These are phyloP conservation scores for Magnolia sinica DNA, from an alignment of 164 flowering plant genomes.

Conservation along the genomic window DNA sequence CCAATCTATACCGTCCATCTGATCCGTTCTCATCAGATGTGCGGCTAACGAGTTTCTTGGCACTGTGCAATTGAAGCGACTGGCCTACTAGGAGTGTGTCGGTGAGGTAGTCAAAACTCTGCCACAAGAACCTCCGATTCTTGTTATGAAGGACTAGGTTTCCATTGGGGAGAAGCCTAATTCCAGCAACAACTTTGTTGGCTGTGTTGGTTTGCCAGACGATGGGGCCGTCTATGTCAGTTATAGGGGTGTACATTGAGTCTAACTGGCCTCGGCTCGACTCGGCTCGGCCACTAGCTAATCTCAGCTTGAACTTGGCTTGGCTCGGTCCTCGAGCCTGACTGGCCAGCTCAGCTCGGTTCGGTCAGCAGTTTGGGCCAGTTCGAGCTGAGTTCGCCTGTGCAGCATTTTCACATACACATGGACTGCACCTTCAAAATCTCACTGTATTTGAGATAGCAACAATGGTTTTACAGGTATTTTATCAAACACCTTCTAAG, in stretches of 20 bases:
- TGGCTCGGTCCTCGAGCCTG: no score
- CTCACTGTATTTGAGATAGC: no score
- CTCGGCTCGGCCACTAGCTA: no score
- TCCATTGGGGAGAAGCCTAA: conserved; percentile 22
- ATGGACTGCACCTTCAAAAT: no score
- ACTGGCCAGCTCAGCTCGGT: no score
- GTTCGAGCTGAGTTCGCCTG: no score
- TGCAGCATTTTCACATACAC: no score
- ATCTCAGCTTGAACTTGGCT: no score
- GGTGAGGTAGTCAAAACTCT: conserved; percentile 32
- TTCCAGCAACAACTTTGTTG: conserved; percentile 25
- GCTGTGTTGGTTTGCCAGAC: conserved; percentile 37
- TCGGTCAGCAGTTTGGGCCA: no score
- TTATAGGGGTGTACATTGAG: not conserved
- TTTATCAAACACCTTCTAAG: no score
- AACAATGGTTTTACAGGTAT: no score
- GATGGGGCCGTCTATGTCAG: conserved; percentile 26
- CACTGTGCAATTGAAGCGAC: conserved; percentile 2
- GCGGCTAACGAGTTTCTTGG: conserved; percentile 25
- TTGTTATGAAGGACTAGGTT: conserved; percentile 31
- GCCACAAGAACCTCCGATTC: conserved; percentile 28
- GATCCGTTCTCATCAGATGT: conserved; percentile 14
- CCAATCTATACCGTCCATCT: conserved; percentile 29
- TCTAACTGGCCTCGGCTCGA: no score
- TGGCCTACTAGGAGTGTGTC: conserved; percentile 38